phyloP scores from a whole-genome alignment of 176 grass and related monocot genomes.

The barley (Hordeum vulgare) region MorexV3_pseudomolecules_assembly NC_058520.1:432426470-432426969 shows the following conservation, averaged over 20 bases:
- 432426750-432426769: neutral
- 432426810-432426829: neutral
- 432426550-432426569: neutral
- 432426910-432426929: neutral
- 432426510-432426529: neutral
- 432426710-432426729: conserved; percentile 15
- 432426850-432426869: neutral
- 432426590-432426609: conserved; percentile 7
- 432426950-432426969: neutral
- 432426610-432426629: conserved; percentile 33
- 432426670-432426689: conserved; percentile 9
- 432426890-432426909: neutral
- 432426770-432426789: neutral
- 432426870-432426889: neutral
- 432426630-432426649: conserved; percentile 18
- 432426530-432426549: neutral
- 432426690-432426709: conserved; percentile 19
- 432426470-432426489: neutral
- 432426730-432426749: conserved; percentile 22
- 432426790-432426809: neutral
- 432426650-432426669: neutral
- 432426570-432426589: conserved; percentile 5
- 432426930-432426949: neutral
- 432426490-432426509: neutral
- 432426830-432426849: neutral